These are phyloP conservation scores for Nicotiana rustica DNA, from an alignment of 305 asterid species.

Conservation along the genomic window DNA sequence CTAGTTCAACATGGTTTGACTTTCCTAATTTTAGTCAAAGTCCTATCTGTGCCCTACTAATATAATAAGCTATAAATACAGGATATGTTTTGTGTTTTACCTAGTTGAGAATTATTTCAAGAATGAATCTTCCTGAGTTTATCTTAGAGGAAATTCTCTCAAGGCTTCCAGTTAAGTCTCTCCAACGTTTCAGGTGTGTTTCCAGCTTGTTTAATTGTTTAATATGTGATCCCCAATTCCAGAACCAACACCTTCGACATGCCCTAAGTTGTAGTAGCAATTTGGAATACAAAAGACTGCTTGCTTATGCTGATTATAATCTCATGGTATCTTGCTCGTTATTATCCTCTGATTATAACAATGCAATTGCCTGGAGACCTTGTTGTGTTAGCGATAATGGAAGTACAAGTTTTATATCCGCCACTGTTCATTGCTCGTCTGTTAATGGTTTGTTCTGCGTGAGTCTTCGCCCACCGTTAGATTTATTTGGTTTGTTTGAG, in stretches of 20 bases:
- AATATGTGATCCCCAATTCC: background rate
- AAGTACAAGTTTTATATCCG: background rate
- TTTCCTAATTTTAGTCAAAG: too few species aligned
- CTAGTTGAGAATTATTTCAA: background rate
- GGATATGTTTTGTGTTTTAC: too few species aligned
- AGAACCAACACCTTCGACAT: background rate
- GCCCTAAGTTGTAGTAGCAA: background rate
- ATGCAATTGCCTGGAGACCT: background rate
- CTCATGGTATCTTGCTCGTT: too few species aligned
- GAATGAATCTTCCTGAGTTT: background rate
- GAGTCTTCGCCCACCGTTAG: background rate
- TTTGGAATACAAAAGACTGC: background rate
- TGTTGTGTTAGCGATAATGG: background rate
- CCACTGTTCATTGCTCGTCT: background rate
- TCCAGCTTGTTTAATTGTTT: background rate
- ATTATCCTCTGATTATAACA: background rate
- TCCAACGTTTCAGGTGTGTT: background rate
- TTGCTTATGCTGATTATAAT: background rate
- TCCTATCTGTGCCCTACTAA: too few species aligned
- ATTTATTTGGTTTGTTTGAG: background rate
- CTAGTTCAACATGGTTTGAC: too few species aligned
- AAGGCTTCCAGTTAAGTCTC: background rate
- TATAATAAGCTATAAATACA: too few species aligned
- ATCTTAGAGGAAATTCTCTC: background rate
- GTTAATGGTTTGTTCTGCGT: background rate